These are phyloP conservation scores for Trichoderma citrinoviride DNA, from an alignment of 2,329 filamentous ascomycete species.

Conservation along the genomic window DNA sequence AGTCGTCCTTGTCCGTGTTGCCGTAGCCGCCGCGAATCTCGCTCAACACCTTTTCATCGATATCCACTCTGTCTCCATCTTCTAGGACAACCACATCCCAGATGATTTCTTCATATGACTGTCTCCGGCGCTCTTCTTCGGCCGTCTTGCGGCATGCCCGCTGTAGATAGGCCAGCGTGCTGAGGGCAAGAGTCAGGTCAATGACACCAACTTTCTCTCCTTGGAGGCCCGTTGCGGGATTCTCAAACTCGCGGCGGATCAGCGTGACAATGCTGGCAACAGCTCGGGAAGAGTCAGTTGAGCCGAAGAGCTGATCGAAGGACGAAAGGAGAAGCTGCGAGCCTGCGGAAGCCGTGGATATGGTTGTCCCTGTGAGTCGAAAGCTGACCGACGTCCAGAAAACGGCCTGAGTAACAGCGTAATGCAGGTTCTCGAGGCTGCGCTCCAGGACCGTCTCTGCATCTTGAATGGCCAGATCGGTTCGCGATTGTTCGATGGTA, in stretches of 20 bases:
- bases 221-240: conserved; percentile 57
- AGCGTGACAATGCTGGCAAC: conserved; percentile 65
- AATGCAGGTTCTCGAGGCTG: conserved; percentile 56
- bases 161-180: conserved; percentile 61
- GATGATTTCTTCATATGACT: conserved; percentile 54
- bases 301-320: conserved; percentile 63
- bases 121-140: conserved; percentile 48
- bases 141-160: conserved; percentile 52
- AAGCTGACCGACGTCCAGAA: conserved; percentile 63
- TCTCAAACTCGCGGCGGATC: conserved; percentile 62
- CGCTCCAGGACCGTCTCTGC: conserved; percentile 56
- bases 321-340: conserved; percentile 58
- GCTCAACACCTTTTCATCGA: conserved; percentile 38
- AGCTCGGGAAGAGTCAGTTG: conserved; percentile 66
- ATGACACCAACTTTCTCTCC: conserved; percentile 60
- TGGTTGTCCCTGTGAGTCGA: conserved; percentile 53
- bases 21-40: neutral
- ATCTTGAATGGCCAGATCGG: conserved; percentile 49
- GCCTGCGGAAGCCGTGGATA: conserved; percentile 54
- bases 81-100: conserved; percentile 66
- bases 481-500: conserved; percentile 43
- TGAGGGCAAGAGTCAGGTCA: conserved; percentile 60
- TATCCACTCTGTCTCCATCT: conserved; percentile 56
- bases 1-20: neutral
- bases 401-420: conserved; percentile 56